A percentile compares a stretch with the other conserved stretches of the same genome.
These are phyloP conservation scores for Heritiera fomes DNA, from an alignment of 345 rosid species.

Conservation along the genomic window DNA sequence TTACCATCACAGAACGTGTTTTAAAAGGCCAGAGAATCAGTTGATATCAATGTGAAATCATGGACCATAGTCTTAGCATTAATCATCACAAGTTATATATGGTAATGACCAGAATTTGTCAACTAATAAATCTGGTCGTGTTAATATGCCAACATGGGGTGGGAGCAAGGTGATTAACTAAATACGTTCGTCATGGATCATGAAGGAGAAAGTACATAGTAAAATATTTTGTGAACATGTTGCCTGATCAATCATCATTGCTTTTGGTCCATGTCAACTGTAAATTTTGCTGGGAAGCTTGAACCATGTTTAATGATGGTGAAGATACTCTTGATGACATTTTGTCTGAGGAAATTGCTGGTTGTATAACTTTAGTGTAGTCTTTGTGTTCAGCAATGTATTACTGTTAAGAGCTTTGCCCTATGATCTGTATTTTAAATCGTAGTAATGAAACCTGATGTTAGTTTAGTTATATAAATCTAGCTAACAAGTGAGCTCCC, in stretches of 20 bases:
- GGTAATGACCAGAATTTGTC: too few species aligned
- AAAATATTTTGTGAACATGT: slow-evolving; percentile 6
- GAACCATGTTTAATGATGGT: slow-evolving; percentile 12
- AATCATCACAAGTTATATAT: too few species aligned
- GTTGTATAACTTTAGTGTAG: neutral
- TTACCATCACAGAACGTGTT: too few species aligned
- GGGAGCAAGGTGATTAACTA: slow-evolving; percentile 43
- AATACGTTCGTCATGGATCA: neutral
- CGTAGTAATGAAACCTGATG: too few species aligned
- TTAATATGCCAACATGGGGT: slow-evolving; percentile 26
- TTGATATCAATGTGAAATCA: too few species aligned
- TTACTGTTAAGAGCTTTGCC: too few species aligned
- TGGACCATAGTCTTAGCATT: too few species aligned
- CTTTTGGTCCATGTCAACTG: slow-evolving; percentile 6
- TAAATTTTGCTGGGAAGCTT: slow-evolving; percentile 13
- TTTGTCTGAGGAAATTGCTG: neutral
- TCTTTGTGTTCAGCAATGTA: neutral
- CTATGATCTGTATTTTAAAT: too few species aligned
- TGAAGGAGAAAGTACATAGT: neutral
- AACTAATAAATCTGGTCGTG: too few species aligned
- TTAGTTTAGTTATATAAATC: too few species aligned
- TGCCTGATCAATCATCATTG: slow-evolving; percentile 7
- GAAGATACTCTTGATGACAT: neutral
- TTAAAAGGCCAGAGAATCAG: too few species aligned
- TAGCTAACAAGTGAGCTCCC: too few species aligned